Percentiles rank a stretch among this genome's conserved stretches.
These are phyloP conservation scores for Piper longum DNA, from an alignment of 164 flowering plant species.

Conservation along the genomic window DNA sequence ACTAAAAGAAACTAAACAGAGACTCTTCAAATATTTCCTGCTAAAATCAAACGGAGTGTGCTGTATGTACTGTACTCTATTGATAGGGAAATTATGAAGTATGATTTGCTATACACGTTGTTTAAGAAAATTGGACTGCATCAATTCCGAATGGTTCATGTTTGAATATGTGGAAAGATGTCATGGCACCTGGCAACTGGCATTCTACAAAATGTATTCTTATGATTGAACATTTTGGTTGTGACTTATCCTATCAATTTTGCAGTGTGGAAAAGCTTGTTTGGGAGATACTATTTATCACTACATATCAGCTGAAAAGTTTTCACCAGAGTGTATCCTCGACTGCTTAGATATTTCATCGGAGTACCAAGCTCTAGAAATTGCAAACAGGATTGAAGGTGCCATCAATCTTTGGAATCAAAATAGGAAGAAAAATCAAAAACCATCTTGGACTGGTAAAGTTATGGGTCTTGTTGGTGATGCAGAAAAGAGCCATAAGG, in stretches of 20 bases:
- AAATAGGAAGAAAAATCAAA: constrained; percentile 16
- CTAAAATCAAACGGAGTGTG: too few species aligned
- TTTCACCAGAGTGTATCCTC: constrained; percentile 58
- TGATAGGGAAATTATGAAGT: too few species aligned
- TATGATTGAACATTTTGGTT: neutral
- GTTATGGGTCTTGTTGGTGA: constrained; percentile 46
- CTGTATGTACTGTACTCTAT: too few species aligned
- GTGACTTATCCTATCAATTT: neutral
- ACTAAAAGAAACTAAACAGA: too few species aligned
- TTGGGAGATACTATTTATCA: constrained; percentile 58
- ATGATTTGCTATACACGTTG: neutral
- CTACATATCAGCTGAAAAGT: constrained; percentile 43
- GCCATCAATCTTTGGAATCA: constrained; percentile 53
- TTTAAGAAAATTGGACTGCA: neutral
- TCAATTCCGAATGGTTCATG: neutral
- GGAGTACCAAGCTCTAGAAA: constrained; percentile 45
- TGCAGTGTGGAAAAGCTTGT: constrained; percentile 60
- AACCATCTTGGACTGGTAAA: constrained; percentile 48
- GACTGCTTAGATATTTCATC: constrained; percentile 55
- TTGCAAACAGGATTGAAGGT: constrained; percentile 62
- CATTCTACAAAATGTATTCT: neutral
- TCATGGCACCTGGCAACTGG: neutral
- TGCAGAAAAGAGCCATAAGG: constrained; percentile 25
- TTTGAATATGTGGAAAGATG: neutral
- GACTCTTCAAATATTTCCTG: too few species aligned